Base-by-base conservation (phyloP, 495 filamentous ascomycete genomes). In the Penicillium arizonense region DNA sequence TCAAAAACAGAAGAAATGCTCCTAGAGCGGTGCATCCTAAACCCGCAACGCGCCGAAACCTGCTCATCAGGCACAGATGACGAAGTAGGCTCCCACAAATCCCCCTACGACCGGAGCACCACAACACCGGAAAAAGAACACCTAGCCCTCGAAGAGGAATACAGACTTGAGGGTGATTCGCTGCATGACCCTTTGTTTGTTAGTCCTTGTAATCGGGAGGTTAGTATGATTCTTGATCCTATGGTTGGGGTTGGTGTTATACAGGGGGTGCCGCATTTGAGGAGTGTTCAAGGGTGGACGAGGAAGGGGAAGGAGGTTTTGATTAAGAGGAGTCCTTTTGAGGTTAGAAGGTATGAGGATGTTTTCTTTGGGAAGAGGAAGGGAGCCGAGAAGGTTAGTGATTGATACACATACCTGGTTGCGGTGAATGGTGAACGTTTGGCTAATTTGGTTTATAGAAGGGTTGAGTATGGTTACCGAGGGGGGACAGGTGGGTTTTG, bases 51-150 rank as follows among this genome's bases (percentile, higher is more conserved):
- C 14, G 30, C 52, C 2, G 67, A 70, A 26, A 68, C 54, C 21
- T 67, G 60, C 21, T 56, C 63, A 36, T 58, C 55, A 14, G 67
- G 67, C 46, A 63, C 65, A 12, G 67, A 70, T 30, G 65, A 67
- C 26, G 67, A 66, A 52, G 65, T 66, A 8, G 65, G 52, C 0
- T 54, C 53, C 4, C 67, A 70, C 57, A 59, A 58, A 44, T 64
- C 60, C 1, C 64, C 67, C 11, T 70, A 64, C 42, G 67, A 68
- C 30, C 65, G 63, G 5, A 44, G 54, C 5, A 55, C 44, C 39
- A 66, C 67, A 28, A 37, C 42, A 18, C 56, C 60, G 1, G 63
- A 64, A 3, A 52, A 51, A 13, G 67, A 70, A 30, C 52, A 57
- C 13, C 48, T 46, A 10, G 65, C 65, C 3, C 40, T 63, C 8